A percentile compares a stretch with the other conserved stretches of the same genome.
These are phyloP conservation scores for Acacia confusa DNA, from an alignment of 306 rosid genomes.

Conservation along the genomic window DNA sequence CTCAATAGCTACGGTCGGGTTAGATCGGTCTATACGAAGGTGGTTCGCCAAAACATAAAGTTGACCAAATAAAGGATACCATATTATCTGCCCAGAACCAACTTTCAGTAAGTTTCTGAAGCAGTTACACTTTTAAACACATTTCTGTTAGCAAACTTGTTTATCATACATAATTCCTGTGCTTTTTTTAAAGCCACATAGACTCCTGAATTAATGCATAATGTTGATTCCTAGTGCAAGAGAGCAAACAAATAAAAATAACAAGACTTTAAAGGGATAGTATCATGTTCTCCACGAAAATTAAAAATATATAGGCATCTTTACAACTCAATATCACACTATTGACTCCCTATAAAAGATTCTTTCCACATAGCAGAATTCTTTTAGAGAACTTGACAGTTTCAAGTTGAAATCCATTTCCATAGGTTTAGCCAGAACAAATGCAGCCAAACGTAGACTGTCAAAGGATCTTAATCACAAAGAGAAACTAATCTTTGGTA, in stretches of 20 bases:
- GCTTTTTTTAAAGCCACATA: neutral
- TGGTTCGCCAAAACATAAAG: slow-evolving; percentile 67
- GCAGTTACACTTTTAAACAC: slow-evolving; percentile 17
- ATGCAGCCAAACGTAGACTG: neutral
- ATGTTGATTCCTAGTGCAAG: neutral
- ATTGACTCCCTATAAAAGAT: neutral
- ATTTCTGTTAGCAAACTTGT: neutral
- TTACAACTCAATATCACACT: neutral
- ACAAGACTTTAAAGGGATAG: neutral
- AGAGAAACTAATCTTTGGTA: neutral
- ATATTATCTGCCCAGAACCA: slow-evolving; percentile 48
- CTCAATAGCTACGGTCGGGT: slow-evolving; percentile 51
- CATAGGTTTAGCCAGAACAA: neutral
- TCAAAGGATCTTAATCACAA: neutral
- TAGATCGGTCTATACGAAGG: slow-evolving; percentile 71
- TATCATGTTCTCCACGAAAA: neutral
- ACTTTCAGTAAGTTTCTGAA: slow-evolving; percentile 16
- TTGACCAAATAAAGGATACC: slow-evolving; percentile 74
- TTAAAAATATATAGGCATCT: neutral
- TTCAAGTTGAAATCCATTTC: neutral
- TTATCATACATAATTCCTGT: neutral
- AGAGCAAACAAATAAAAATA: neutral
- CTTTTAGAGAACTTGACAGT: neutral
- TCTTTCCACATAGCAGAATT: neutral
- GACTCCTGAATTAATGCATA: neutral